Evolutionary conservation across 371 early-diverging fungal genomes (phyloP), one percentile per base, ranked within the genome.

Genomic region (Smittium culicis): DNA sequence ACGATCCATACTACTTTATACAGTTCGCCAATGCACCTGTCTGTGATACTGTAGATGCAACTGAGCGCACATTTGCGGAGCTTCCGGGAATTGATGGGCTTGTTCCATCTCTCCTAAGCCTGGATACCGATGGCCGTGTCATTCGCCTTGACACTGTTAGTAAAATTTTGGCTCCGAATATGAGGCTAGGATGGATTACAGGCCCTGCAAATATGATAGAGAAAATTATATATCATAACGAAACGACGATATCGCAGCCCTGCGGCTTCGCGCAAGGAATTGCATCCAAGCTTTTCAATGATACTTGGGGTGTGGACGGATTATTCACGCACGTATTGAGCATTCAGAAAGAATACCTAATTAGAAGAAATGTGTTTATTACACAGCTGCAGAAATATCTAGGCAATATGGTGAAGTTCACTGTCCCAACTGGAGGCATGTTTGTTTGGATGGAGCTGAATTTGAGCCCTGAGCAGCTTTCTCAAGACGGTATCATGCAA

Each of bases 1-100:
- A 88, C 70, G 88, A 88, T 70, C 88, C 88, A 29, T 88, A 87
- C 74, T 86, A 85, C 70, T 85, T 81, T 56, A 73, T 88, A 64
- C 85, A 86, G 75, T 77, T 82, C 63, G 66, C 67, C 33, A 54
- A 65, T 11, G 1, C 54, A 16, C 57, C 64, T 20, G 33, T 60
- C 24, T 34, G 32, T 0, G 64, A 66, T 30, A 68, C 35, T 35
- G 70, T 66, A 32, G 70, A 71, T 54, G 2, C 27, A 30, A 17
- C 29, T 24, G n/a, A n/a, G 5, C n/a, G n/a, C n/a, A 31, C 28
- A 11, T 66, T 66, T 59, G 34, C 54, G 2, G 54, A 58, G 1
- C 58, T 71, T 31, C 75, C 71, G 0, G 73, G 76, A 0, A 28
- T 73, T 3, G 24, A 34, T 0, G 34, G 68, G 8, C 80, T 82